phyloP scores from a whole-genome alignment of 192 early-diverging fungal genomes.

The Phycomyces nitens region DNA sequence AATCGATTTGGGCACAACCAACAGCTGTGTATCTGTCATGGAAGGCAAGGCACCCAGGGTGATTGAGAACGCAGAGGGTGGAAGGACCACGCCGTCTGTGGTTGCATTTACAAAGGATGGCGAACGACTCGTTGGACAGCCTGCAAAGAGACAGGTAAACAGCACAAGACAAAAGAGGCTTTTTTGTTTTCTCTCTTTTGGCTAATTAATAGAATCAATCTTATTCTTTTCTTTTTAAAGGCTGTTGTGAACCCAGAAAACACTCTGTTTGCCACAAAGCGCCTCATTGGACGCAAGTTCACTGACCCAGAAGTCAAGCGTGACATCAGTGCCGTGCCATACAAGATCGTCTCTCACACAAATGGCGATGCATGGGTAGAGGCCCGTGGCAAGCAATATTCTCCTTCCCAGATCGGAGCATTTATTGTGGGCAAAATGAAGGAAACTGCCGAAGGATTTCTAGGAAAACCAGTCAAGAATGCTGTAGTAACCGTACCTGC shows the following conservation, averaged over 20 bases:
- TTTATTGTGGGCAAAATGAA: slow-evolving; percentile 99
- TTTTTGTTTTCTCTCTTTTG: slow-evolving; percentile 2
- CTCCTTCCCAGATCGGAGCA: slow-evolving; percentile 95
- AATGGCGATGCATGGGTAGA: slow-evolving; percentile 92
- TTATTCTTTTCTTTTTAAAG: too few species aligned
- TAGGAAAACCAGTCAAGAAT: slow-evolving; percentile 80
- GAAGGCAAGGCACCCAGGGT: slow-evolving; percentile 86
- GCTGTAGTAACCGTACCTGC: slow-evolving; percentile 98
- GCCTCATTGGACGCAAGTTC: slow-evolving; percentile 95
- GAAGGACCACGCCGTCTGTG: slow-evolving; percentile 97
- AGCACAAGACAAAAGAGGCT: too few species aligned
- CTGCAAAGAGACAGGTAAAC: slow-evolving; percentile 96
- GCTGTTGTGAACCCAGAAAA: slow-evolving; percentile 94
- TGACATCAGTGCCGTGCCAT: slow-evolving; percentile 99
- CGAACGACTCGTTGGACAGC: slow-evolving; percentile 98
- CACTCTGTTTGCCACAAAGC: slow-evolving; percentile 99
- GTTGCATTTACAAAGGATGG: slow-evolving; percentile 89
- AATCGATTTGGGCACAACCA: slow-evolving; percentile 95
- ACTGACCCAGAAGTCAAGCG: slow-evolving; percentile 90
- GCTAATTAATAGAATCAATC: too few species aligned
- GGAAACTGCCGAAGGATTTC: slow-evolving; percentile 92
- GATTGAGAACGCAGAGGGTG: slow-evolving; percentile 99
- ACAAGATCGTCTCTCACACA: slow-evolving; percentile 88
- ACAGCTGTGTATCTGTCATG: slow-evolving; percentile 88
- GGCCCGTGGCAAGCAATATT: slow-evolving; percentile 95